Conservation (phyloP, 805 yeast species). For the Ogataea nitratoaversa region DNA sequence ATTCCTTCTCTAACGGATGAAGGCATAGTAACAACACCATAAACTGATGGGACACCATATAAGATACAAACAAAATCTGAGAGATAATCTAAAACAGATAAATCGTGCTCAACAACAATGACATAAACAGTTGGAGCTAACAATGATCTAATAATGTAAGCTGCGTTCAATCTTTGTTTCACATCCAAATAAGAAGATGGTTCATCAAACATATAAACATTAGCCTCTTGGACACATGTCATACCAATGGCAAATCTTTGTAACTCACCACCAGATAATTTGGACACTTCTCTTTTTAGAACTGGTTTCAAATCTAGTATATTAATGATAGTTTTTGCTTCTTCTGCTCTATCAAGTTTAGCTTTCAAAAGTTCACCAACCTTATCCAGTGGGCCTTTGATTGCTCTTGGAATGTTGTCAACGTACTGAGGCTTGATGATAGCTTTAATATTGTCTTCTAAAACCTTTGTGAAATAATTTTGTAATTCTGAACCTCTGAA, state of each 20-base stretch:
- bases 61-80: constrained; percentile 96
- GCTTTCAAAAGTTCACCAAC: constrained; percentile 81
- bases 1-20: constrained; percentile 98
- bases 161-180: constrained; percentile 97
- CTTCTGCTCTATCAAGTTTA: constrained; percentile 68
- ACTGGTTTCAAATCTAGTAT: constrained; percentile 74
- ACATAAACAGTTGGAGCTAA: constrained; percentile 75
- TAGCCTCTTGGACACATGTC: constrained; percentile 93
- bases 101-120: constrained; percentile 97
- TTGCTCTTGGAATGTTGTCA: constrained; percentile 94
- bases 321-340: constrained; percentile 59
- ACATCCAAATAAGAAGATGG: constrained; percentile 98
- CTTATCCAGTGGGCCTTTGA: constrained; percentile 81
- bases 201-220: constrained; percentile 98
- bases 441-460: constrained; percentile 94
- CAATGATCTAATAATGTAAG: constrained; percentile 85
- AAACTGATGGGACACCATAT: constrained; percentile 97
- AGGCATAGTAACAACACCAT: constrained; percentile 97
- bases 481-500: constrained; percentile 98
- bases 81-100: constrained; percentile 93
- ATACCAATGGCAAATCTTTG: constrained; percentile 98
- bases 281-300: constrained; percentile 80
- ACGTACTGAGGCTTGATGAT: constrained; percentile 98
- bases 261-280: constrained; percentile 96
- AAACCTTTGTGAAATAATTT: constrained; percentile 88